Base-by-base conservation (phyloP, 768 basidiomycete genomes). In the Trametes cingulata region DNA sequence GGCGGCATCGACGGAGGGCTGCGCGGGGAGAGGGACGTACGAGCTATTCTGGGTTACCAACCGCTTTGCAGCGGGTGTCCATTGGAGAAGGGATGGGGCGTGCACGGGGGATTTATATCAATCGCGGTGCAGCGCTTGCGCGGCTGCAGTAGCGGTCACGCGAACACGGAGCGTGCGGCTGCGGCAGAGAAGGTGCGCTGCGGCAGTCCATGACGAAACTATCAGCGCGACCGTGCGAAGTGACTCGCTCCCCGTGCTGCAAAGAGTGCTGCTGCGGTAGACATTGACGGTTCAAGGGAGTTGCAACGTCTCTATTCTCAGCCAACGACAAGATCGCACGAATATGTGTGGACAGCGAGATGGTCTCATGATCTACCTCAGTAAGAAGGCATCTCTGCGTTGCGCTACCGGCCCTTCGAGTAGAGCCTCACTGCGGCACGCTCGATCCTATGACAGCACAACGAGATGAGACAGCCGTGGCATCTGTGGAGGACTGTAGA, bases 341-440 rank as follows among this genome's bases (percentile, higher is more conserved):
- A 14, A 27, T 22, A 27, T 17, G 19, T 3, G 24, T 19, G n/a
- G 17, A 49, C 10, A 33, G 29, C 4, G 24, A 6, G 15, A 39
- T 2, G 3, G 20, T 6, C 20, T 5, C 39, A 52, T n/a, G 51
- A 29, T 25, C 51, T 41, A 52, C 37, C 22, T 24, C 39, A 40
- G 51, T 13, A n/a, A 45, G 29, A 15, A 54, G 41, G 19, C 9
- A 35, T 20, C 9, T 20, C 9, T 40, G 17, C 27, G 19, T 22
- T 8, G 39, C 15, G 24, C 35, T 47, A 53, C 24, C 39, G 25
- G 1, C 24, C 40, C 15, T 45, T 27, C 10, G 52, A 33, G 20
- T 60, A 60, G 17, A 60, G 14, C 14, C 58, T 29, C 4, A 61
- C 48, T 0, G 49, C 60, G 7, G 48, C 60, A 37, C 48, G 53